Base-by-base conservation (phyloP, 2,329 filamentous ascomycete species). In the Dothistroma septosporum region DNA sequence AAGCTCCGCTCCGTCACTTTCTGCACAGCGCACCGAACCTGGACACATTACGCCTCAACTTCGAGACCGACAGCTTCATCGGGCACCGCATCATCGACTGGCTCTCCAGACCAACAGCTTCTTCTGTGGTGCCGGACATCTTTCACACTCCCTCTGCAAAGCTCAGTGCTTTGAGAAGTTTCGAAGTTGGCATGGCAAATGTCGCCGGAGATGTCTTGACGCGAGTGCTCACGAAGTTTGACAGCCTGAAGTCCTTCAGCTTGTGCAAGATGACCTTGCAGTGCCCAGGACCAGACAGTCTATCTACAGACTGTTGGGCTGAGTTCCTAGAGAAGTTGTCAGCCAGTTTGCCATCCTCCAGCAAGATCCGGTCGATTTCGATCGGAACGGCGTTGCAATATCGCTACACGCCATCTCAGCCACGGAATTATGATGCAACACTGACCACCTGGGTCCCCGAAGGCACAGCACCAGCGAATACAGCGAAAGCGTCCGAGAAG, bases 41-140 rank as follows among this genome's bases (percentile, higher is more conserved):
- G 4, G 53, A 67, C 32, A 47, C 48, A 9, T 58, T 72, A 10
- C 62, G 70, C 12, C 54, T 72, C 21, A 72, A 72, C 50, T 72
- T 72, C 52, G 46, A 46, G 4, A 46, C 10, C 1, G 8, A 28
- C 12, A 31, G 60, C n/a, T 55, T 47, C 11, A 53, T 62, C n/a
- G 60, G 35, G 3, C 14, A 44, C 7, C 62, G 28, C 8, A 48
- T 57, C 19, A 49, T 64, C 10, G 55, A 61, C 2, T 64, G 63
- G 63, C 53, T 64, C 6, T 55, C 60, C 28, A 50, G 52, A 11
- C 58, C 49, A 53, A 28, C 24, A 28, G 24, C 6, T 28, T 28
- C 24, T 28, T 28, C 24, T 28, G 24, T 6, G 24, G 24, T 28
- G 6, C 24, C 24, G 35, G 21, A 58, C 49, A 53, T 21, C 35